Evolutionary conservation across 2,329 filamentous ascomycete genomes (phyloP), one percentile per base, ranked within the genome.

Genomic region (Xylaria sp.): DNA sequence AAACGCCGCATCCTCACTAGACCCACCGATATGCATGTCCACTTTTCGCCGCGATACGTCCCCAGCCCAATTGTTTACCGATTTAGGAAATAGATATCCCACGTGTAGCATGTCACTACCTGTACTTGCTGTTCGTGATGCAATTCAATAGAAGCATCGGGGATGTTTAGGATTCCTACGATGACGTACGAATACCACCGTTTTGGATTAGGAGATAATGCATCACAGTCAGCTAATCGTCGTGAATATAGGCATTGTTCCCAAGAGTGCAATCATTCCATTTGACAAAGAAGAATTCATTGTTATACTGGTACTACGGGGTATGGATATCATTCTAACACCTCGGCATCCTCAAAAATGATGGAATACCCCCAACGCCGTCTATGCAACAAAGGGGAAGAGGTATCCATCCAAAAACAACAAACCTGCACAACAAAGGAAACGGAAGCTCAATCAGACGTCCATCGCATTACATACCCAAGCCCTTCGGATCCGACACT

Each of bases 251-350:
- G 5, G 15, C 2, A 31, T 7, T 53, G 27, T 3, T 33, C 13
- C 23, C 9, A 10, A 21, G 11, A 48, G 2, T 4, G 2, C 3
- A 3, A n/a, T 44, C 6, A 23, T 5, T 13, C n/a, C 8, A 44
- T 7, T 6, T 13, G 7, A 58, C 10, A 53, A 53, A 47, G 21
- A 38, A 31, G 6, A 44, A 40, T 40, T 47, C 38, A 52, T 56
- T 38, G 31, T 15, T 61, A 55, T 43, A 57, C 4, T 53, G 41
- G n/a, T 47, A 11, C 44, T 37, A 44, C 19, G 2, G 46, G 31
- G 31, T 59, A 57, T 59, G 43, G 19, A 64, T 61, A 64, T 68
- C 64, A 64, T 53, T 33, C 25, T 37, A 61, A 55, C 48, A 43
- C 54, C 40, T 52, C 43, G 23, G 33, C 29, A 48, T 48, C 52